Evolutionary conservation across 176 grass and related monocot genomes (phyloP).

Genomic region (Carex myosuroides): DNA sequence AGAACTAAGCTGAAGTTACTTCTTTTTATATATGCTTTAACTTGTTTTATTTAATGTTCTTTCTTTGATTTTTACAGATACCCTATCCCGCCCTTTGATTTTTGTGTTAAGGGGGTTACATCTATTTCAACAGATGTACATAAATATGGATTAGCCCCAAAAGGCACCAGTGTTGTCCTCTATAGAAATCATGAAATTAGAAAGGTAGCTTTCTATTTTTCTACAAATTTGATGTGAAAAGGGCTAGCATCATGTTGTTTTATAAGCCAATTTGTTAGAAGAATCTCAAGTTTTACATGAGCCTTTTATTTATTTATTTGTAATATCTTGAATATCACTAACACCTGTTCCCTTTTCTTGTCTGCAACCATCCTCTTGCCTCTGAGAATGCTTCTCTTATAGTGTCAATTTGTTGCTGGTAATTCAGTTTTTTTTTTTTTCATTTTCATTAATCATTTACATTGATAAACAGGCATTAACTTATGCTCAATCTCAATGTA

Average conservation of each 20-base stretch:
- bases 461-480: background rate
- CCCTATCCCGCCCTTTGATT: slow-evolving; percentile 85
- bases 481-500: slow-evolving; percentile 24
- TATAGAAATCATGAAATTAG: slow-evolving; percentile 98
- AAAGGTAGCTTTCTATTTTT: slow-evolving; percentile 40
- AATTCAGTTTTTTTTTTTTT: slow-evolving; percentile 24
- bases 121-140: slow-evolving; percentile 96
- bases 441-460: slow-evolving; percentile 10
- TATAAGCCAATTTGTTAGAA: background rate
- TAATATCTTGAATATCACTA: slow-evolving; percentile 26
- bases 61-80: slow-evolving; percentile 52
- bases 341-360: slow-evolving; percentile 3
- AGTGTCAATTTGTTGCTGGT: slow-evolving; percentile 99
- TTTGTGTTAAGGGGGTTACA: slow-evolving; percentile 94
- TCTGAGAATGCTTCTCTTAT: slow-evolving; percentile 26
- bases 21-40: background rate
- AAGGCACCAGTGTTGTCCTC: slow-evolving; percentile 88
- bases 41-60: slow-evolving; percentile 9
- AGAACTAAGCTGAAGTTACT: background rate
- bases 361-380: background rate
- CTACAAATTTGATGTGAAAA: background rate
- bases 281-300: background rate
- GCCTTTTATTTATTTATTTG: slow-evolving; percentile 9
- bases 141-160: slow-evolving; percentile 94
- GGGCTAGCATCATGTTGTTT: background rate